Evolutionary conservation across 441 rosid genomes (phyloP).

Genomic region (Arabidopsis hybrid): DNA sequence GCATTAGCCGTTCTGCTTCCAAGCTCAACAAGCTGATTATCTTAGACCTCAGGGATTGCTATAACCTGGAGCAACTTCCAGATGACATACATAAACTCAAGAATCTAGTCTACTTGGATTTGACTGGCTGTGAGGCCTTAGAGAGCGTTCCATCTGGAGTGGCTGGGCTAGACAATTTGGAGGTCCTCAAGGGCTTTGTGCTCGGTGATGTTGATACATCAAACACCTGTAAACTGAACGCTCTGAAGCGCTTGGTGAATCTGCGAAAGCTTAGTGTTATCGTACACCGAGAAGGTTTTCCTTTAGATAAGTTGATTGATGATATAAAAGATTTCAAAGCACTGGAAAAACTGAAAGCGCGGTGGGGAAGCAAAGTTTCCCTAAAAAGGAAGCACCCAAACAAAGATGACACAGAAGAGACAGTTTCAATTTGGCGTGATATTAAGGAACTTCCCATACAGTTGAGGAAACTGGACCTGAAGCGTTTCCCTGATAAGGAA

Average conservation of each 20-base stretch:
- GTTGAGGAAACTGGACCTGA: background rate
- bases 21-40: background rate
- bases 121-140: conserved; percentile 1
- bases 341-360: background rate
- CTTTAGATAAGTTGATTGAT: background rate
- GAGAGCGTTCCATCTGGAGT: background rate
- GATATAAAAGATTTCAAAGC: background rate
- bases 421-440: background rate
- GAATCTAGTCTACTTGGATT: background rate
- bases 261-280: conserved; percentile 1
- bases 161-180: background rate
- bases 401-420: too few relatives aligned
- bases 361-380: background rate
- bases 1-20: background rate
- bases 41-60: background rate
- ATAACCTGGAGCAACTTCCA: background rate
- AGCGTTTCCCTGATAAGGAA: background rate
- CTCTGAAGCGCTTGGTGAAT: background rate
- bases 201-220: background rate
- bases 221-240: background rate
- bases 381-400: background rate
- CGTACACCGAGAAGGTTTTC: background rate
- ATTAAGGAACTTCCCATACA: background rate
- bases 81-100: background rate
- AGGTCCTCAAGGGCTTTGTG: background rate